phyloP scores from a whole-genome alignment of 345 rosid genomes.

The Lepidium aucheri region DNA sequence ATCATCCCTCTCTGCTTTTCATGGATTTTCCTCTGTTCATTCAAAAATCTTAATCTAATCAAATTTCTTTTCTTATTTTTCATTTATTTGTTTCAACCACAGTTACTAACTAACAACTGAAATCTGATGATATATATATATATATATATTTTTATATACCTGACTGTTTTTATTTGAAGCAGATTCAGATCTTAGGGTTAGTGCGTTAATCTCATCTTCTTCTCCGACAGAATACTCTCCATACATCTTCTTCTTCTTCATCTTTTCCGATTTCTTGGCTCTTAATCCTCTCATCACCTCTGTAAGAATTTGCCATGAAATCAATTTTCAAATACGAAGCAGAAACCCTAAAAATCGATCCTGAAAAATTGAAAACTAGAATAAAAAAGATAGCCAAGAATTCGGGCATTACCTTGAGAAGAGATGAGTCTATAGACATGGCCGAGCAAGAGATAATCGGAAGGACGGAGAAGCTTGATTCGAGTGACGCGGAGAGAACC shows the following conservation, averaged over 20 bases:
- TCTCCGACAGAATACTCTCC: slow-evolving; percentile 21
- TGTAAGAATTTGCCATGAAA: not conserved
- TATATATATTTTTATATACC: slow-evolving; percentile 2
- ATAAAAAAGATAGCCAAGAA: not conserved
- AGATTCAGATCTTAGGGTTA: slow-evolving; percentile 29
- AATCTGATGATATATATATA: not conserved
- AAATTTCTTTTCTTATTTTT: not conserved
- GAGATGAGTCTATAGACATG: slow-evolving; percentile 29
- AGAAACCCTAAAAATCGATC: not conserved
- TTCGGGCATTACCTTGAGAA: slow-evolving; percentile 17
- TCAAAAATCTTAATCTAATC: not conserved
- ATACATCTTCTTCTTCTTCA: slow-evolving; percentile 27
- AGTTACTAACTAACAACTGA: not conserved
- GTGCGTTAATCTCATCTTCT: slow-evolving; percentile 21
- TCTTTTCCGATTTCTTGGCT: slow-evolving; percentile 25
- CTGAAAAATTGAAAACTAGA: not conserved
- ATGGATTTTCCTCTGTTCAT: slow-evolving; percentile 4
- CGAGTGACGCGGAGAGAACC: slow-evolving; percentile 34
- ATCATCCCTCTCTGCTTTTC: slow-evolving; percentile 18
- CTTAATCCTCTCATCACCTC: slow-evolving; percentile 32
- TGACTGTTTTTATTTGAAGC: slow-evolving; percentile 11
- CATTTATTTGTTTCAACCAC: not conserved
- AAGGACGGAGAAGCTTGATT: slow-evolving; percentile 29
- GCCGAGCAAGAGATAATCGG: slow-evolving; percentile 24
- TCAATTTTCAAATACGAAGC: not conserved